Conservation (phyloP, 306 rosid species). For the Cucumis hystrix region DNA sequence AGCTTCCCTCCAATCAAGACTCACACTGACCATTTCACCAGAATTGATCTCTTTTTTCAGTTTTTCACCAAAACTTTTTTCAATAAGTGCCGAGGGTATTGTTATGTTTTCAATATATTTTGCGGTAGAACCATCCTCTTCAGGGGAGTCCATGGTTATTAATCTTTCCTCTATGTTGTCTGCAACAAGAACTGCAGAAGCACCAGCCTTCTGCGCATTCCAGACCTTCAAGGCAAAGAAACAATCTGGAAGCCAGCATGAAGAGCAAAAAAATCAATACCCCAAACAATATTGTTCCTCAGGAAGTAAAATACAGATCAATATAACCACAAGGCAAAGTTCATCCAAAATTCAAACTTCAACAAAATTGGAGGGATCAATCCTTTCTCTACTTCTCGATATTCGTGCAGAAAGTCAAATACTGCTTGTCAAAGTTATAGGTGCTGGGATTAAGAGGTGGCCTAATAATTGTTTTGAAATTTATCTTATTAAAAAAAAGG, state of each 20-base stretch:
- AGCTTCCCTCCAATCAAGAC: constrained; percentile 99
- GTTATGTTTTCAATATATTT: constrained; percentile 88
- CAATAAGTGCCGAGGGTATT: constrained; percentile 92
- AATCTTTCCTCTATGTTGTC: constrained; percentile 71
- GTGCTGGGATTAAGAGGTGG: neutral
- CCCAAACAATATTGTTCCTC: neutral
- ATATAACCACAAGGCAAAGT: neutral
- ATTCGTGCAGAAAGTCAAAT: neutral
- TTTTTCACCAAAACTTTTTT: constrained; percentile 61
- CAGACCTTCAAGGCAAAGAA: constrained; percentile 96
- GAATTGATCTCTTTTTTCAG: constrained; percentile 51
- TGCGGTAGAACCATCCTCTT: constrained; percentile 65
- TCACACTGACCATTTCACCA: constrained; percentile 86
- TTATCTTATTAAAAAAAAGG: neutral
- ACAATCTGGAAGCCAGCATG: constrained; percentile 56
- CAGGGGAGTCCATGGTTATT: constrained; percentile 96
- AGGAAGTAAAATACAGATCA: neutral
- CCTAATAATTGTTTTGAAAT: neutral
- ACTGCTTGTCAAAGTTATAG: neutral
- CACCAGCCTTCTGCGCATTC: constrained; percentile 99
- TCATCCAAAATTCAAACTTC: neutral
- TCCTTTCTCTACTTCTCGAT: neutral
- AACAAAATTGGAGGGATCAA: neutral
- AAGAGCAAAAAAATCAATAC: constrained; percentile 9
- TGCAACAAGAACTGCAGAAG: constrained; percentile 96